Conservation (phyloP, 805 yeast genomes). For the Wickerhamomyces kurtzmanii region DNA sequence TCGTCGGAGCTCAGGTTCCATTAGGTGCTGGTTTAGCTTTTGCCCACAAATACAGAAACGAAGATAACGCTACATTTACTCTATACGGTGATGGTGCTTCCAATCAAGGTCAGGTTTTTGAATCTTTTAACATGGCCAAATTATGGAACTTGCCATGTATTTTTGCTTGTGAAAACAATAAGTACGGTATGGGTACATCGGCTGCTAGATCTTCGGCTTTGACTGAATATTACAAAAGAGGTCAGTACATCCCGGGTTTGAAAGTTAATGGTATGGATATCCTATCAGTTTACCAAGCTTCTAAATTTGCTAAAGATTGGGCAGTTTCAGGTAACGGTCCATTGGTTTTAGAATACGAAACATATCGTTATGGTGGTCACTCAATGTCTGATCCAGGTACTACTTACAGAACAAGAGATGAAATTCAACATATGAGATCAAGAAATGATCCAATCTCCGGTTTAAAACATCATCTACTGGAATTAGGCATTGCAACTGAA, state of each 20-base stretch:
- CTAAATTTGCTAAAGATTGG: slow-evolving; percentile 97
- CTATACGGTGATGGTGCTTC: slow-evolving; percentile 99
- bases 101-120: slow-evolving; percentile 98
- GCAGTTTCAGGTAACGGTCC: slow-evolving; percentile 91
- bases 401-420: slow-evolving; percentile 99
- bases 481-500: slow-evolving; percentile 80
- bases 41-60: slow-evolving; percentile 90
- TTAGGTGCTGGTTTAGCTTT: slow-evolving; percentile 97
- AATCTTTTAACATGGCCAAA: slow-evolving; percentile 97
- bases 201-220: slow-evolving; percentile 95
- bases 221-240: slow-evolving; percentile 97
- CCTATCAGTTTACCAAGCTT: slow-evolving; percentile 89
- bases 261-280: slow-evolving; percentile 99
- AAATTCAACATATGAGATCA: slow-evolving; percentile 98
- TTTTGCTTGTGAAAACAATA: slow-evolving; percentile 97
- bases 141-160: slow-evolving; percentile 94
- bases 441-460: slow-evolving; percentile 98
- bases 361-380: slow-evolving; percentile 99
- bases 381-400: slow-evolving; percentile 99
- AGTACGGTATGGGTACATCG: slow-evolving; percentile 99
- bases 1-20: slow-evolving; percentile 99
- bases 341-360: slow-evolving; percentile 90
- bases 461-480: slow-evolving; percentile 77
- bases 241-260: slow-evolving; percentile 98
- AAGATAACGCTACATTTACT: slow-evolving; percentile 73